Percentiles rank a stretch among this genome's conserved stretches.
phyloP scores from a whole-genome alignment of 192 early-diverging fungal genomes.

The Mortierella claussenii region DNA sequence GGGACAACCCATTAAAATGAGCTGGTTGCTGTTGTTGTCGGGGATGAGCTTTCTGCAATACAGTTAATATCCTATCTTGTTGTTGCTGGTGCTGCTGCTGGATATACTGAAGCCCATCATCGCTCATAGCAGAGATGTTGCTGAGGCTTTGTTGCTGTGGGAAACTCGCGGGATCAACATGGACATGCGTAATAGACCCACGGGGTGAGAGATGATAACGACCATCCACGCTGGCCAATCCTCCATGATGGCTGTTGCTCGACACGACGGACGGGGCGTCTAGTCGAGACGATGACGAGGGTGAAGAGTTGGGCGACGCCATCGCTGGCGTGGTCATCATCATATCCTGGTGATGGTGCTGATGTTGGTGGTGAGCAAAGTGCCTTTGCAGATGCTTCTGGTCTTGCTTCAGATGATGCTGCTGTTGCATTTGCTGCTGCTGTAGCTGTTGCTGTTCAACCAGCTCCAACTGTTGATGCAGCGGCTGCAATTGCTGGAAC shows the following conservation, averaged over 20 bases:
- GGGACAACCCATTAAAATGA: constrained; percentile 7
- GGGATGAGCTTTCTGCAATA: neutral
- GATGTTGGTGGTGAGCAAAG: constrained; percentile 12
- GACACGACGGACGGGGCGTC: constrained; percentile 29
- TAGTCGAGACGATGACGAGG: constrained; percentile 33
- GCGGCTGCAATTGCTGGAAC: constrained; percentile 20
- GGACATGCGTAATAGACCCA: too few relatives aligned
- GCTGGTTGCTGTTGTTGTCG: neutral
- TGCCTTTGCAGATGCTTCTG: neutral
- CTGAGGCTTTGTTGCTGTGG: constrained; percentile 18
- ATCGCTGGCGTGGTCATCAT: constrained; percentile 35
- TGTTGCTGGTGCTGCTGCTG: constrained; percentile 1
- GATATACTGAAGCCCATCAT: constrained; percentile 1
- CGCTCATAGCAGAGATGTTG: constrained; percentile 7
- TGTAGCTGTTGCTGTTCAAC: constrained; percentile 4
- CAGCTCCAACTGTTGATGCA: constrained; percentile 2
- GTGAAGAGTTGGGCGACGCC: constrained; percentile 40
- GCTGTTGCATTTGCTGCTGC: constrained; percentile 23
- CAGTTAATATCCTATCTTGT: neutral
- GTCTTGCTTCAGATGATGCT: constrained; percentile 3
- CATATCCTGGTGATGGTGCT: constrained; percentile 35
- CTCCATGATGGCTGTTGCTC: constrained; percentile 15
- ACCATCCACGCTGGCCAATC: neutral
- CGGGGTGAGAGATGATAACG: constrained; percentile 27
- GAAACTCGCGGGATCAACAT: neutral